These are phyloP conservation scores for Cicer chorassanicum DNA, from an alignment of 306 rosid genomes.

Conservation along the genomic window DNA sequence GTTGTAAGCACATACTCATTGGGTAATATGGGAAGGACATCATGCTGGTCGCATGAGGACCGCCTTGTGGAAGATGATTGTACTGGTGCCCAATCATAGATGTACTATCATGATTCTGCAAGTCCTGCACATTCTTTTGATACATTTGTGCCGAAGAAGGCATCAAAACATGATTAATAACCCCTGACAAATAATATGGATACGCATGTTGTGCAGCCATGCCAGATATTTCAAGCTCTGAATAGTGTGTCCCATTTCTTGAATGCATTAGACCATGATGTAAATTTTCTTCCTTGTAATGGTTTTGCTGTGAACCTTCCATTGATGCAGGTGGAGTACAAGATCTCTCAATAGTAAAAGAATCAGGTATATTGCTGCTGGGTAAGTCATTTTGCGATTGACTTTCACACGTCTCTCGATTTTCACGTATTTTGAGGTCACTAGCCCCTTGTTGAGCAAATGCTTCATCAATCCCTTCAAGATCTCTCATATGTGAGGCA, in stretches of 20 bases:
- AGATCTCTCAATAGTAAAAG: slow-evolving; percentile 83
- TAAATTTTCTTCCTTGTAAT: slow-evolving; percentile 52
- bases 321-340: slow-evolving; percentile 73
- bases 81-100: slow-evolving; percentile 65
- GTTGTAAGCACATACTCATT: slow-evolving; percentile 65
- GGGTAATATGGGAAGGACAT: slow-evolving; percentile 71
- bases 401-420: slow-evolving; percentile 67
- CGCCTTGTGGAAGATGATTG: slow-evolving; percentile 70
- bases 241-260: slow-evolving; percentile 57
- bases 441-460: slow-evolving; percentile 50
- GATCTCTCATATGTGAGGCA: slow-evolving; percentile 40
- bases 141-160: slow-evolving; percentile 68
- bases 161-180: slow-evolving; percentile 72
- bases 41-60: slow-evolving; percentile 69
- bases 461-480: slow-evolving; percentile 54
- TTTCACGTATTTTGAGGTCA: slow-evolving; percentile 53
- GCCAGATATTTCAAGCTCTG: slow-evolving; percentile 57
- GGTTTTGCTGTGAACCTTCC: slow-evolving; percentile 58
- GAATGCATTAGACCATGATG: slow-evolving; percentile 51
- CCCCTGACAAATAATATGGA: slow-evolving; percentile 76
- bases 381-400: slow-evolving; percentile 78
- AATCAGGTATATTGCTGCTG: slow-evolving; percentile 63
- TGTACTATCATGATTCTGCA: slow-evolving; percentile 64
- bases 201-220: slow-evolving; percentile 63
- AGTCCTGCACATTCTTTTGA: slow-evolving; percentile 72